phyloP scores from a whole-genome alignment of 495 filamentous ascomycete genomes.

The Halenospora varia region DNA sequence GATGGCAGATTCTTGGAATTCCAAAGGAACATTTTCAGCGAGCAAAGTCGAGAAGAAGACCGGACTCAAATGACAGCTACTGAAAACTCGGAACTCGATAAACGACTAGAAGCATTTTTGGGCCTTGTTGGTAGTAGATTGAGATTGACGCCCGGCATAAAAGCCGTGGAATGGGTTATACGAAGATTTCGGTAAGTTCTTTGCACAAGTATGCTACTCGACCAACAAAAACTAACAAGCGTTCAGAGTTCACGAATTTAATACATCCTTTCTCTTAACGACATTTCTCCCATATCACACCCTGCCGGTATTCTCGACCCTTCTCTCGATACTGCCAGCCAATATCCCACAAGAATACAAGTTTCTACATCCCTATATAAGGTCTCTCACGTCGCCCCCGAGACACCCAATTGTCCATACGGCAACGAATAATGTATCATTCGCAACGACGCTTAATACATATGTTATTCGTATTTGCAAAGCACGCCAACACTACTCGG shows the following conservation, averaged over 20 bases:
- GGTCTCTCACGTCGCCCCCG: slow-evolving; percentile 66
- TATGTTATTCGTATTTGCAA: slow-evolving; percentile 68
- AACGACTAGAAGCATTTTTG: slow-evolving; percentile 74
- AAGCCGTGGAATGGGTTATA: slow-evolving; percentile 91
- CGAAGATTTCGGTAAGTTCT: slow-evolving; percentile 77
- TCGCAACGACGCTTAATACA: slow-evolving; percentile 67
- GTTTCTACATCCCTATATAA: slow-evolving; percentile 81
- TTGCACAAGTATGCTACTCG: neutral
- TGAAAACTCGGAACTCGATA: slow-evolving; percentile 78
- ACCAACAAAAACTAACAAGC: neutral
- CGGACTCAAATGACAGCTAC: slow-evolving; percentile 73
- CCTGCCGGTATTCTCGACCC: slow-evolving; percentile 70
- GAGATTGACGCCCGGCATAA: slow-evolving; percentile 78
- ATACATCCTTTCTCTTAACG: slow-evolving; percentile 71
- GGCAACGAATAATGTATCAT: slow-evolving; percentile 63
- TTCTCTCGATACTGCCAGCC: slow-evolving; percentile 77
- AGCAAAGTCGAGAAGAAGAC: slow-evolving; percentile 85
- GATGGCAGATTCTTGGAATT: slow-evolving; percentile 72
- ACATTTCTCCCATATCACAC: slow-evolving; percentile 92
- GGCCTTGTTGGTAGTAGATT: slow-evolving; percentile 70
- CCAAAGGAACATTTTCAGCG: slow-evolving; percentile 73
- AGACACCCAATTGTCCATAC: slow-evolving; percentile 76
- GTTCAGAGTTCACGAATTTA: slow-evolving; percentile 80
- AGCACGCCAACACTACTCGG: slow-evolving; percentile 65
- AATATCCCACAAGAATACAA: slow-evolving; percentile 69